Conservation (phyloP, 2,329 filamentous ascomycete genomes). For the Capronia epimyces region DNA sequence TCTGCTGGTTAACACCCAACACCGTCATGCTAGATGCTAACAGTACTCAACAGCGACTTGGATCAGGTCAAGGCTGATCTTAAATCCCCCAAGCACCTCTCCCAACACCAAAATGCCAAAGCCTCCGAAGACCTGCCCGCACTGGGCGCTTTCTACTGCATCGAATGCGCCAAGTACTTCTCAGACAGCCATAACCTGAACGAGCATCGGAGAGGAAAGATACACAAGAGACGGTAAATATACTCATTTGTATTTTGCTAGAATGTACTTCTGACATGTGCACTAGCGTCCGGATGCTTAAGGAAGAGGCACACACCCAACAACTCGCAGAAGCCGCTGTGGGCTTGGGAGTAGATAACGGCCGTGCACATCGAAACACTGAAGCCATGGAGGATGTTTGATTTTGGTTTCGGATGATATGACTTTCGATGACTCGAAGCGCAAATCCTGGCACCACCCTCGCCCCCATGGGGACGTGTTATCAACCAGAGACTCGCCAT, state of each 20-base stretch:
- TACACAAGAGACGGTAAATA: constrained; percentile 77
- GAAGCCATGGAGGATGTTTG: constrained; percentile 20
- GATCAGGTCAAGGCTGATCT: constrained; percentile 89
- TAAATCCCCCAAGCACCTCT: constrained; percentile 69
- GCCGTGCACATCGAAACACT: constrained; percentile 28
- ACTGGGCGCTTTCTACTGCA: constrained; percentile 79
- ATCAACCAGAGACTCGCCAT: no score
- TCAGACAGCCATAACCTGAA: constrained; percentile 73
- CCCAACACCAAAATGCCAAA: constrained; percentile 72
- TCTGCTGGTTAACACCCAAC: constrained; percentile 2
- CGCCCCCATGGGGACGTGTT: not conserved
- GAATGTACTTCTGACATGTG: constrained; percentile 11
- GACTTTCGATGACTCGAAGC: not conserved
- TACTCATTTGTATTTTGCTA: constrained; percentile 15
- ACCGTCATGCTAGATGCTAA: constrained; percentile 10
- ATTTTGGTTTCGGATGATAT: constrained; percentile 1
- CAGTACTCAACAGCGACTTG: constrained; percentile 60
- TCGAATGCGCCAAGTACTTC: constrained; percentile 94
- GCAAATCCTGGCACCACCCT: not conserved
- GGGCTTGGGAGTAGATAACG: constrained; percentile 67
- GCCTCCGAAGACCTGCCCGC: constrained; percentile 80
- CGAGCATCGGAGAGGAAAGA: constrained; percentile 77
- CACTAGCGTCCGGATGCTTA: constrained; percentile 70
- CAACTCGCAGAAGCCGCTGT: constrained; percentile 77
- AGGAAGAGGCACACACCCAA: constrained; percentile 79